Percentiles rank a stretch among this genome's conserved stretches.
These are phyloP conservation scores for Mycosphaerella sp. DNA, from an alignment of 2,329 filamentous ascomycete species.

Conservation along the genomic window DNA sequence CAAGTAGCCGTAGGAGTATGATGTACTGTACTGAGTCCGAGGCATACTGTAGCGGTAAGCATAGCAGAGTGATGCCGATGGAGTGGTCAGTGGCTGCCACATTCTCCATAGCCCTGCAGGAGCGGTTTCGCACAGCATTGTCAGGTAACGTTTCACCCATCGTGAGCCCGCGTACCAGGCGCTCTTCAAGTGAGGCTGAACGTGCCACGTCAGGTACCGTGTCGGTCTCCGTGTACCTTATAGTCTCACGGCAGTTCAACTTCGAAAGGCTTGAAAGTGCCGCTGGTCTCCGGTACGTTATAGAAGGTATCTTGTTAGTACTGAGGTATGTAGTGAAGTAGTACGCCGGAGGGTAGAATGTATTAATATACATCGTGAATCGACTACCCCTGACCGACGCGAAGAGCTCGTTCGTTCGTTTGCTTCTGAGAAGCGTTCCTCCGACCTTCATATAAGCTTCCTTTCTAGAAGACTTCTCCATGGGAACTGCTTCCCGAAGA, in stretches of 20 bases:
- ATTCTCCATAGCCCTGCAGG: neutral
- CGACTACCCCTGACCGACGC: no score
- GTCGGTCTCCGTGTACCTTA: neutral
- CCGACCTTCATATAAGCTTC: no score
- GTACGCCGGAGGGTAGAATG: no score
- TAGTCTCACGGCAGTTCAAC: neutral
- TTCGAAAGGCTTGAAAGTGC: neutral
- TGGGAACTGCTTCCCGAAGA: neutral
- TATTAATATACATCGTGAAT: no score
- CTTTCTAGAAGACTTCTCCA: slow-evolving; percentile 5
- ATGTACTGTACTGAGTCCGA: no score
- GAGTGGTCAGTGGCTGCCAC: slow-evolving; percentile 2
- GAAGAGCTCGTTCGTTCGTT: no score
- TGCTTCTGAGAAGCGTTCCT: no score
- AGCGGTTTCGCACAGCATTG: slow-evolving; percentile 5
- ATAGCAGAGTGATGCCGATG: neutral
- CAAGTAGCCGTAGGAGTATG: no score
- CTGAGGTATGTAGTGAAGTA: no score
- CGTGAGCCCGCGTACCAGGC: slow-evolving; percentile 4
- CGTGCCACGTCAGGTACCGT: slow-evolving; percentile 12
- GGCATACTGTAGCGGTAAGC: no score
- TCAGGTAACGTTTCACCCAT: neutral
- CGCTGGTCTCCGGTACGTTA: no score
- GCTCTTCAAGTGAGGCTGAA: neutral
- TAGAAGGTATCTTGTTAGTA: no score